Evolutionary conservation across 2,329 filamentous ascomycete genomes (phyloP), one percentile per base, ranked within the genome.

Genomic region (Ceratocystis destructans): DNA sequence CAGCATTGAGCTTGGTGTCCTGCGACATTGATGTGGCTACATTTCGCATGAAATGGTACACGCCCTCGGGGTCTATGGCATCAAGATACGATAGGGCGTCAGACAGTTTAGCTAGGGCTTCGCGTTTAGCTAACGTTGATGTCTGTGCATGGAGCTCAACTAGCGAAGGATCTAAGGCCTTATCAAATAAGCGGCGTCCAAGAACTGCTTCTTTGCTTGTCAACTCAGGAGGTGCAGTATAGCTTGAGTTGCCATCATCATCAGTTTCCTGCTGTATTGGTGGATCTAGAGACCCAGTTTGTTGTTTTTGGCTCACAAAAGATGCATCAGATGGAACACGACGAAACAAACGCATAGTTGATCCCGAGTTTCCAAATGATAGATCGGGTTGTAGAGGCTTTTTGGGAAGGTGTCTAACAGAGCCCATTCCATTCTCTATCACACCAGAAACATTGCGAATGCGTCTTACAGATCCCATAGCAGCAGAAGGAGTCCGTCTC

Each of bases 321-420:
- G 79, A 84, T 71, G 80, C 79, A 71, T 90, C 88, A 0, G 92
- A 94, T 0, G 82, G 82, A 0, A 96, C 90, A 28, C 93, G 85
- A 69, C 90, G 89, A 79, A 96, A 97, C 64, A 96, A 87, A 65
- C 92, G 87, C 70, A 96, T 90, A 17, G 92, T 96, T 0, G 93
- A 96, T 1, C 89, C 90, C 6, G 87, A 88, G 75, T 97, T 97
- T 64, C 93, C 94, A 76, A 95, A 97, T 5, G 88, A 95, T 79
- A 96, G 87, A 72, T 97, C 90, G 1, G 94, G 83, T 66, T 91
- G 90, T 1, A 96, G 80, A 0, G 93, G 92, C 45, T 64, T 64
- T 6, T 62, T 59, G 0, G 67, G 66, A 17, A 55, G 63, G 31
- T 64, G 64, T 17, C 69, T 66, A 10, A 69, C 62, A 46, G 68